These are phyloP conservation scores for Carpinus fangiana DNA, from an alignment of 306 rosid species.

Conservation along the genomic window DNA sequence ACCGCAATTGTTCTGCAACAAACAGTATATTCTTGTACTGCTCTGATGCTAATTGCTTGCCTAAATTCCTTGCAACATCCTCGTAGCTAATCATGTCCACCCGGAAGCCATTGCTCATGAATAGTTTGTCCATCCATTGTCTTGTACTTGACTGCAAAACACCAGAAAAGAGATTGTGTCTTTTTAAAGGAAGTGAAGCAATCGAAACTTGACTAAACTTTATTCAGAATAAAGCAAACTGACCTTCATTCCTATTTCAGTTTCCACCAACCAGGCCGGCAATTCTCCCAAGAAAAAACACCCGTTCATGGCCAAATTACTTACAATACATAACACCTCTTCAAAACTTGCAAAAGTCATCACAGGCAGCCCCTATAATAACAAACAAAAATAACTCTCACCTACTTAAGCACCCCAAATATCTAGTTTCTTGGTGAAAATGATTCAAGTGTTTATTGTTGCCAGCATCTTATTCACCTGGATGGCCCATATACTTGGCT, in stretches of 20 bases:
- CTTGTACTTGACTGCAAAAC: constrained; percentile 42
- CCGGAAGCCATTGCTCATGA: constrained; percentile 74
- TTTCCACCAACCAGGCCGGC: constrained; percentile 59
- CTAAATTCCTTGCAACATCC: constrained; percentile 48
- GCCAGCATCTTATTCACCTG: constrained; percentile 45
- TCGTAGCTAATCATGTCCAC: constrained; percentile 52
- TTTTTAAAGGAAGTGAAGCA: constrained; percentile 15
- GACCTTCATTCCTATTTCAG: constrained; percentile 52
- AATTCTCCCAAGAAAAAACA: constrained; percentile 62
- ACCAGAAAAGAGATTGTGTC: constrained; percentile 19
- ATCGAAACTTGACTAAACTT: background rate
- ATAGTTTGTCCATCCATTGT: constrained; percentile 62
- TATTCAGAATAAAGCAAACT: constrained; percentile 23
- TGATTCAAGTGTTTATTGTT: constrained; percentile 8
- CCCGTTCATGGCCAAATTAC: constrained; percentile 69
- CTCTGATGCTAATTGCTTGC: constrained; percentile 44
- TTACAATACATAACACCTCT: constrained; percentile 48
- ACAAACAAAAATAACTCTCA: constrained; percentile 25
- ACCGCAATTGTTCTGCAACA: constrained; percentile 66
- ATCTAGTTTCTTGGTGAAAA: background rate
- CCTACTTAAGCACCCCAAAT: background rate
- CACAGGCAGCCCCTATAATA: constrained; percentile 62
- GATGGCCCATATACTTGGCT: constrained; percentile 69
- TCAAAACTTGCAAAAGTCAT: constrained; percentile 57
- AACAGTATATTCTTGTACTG: constrained; percentile 47